These are phyloP conservation scores for Strobilomyces confusus DNA, from an alignment of 768 basidiomycete genomes.

Conservation along the genomic window DNA sequence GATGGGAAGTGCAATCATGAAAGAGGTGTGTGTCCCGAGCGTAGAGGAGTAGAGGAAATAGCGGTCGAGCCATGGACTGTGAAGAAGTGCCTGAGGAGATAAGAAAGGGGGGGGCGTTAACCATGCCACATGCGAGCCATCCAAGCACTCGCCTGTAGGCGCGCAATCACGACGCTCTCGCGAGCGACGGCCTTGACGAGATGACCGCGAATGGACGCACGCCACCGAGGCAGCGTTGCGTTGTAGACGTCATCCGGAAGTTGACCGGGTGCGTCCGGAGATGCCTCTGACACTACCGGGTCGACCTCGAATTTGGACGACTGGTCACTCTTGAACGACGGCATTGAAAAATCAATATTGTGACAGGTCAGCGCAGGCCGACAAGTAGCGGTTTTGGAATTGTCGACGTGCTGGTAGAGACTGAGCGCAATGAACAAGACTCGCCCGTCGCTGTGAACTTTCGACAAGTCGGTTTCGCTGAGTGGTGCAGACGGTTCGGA, in stretches of 20 bases:
- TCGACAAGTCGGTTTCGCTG: too few species aligned
- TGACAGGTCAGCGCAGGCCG: background rate
- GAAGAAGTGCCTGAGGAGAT: conserved; percentile 43
- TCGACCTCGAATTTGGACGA: background rate
- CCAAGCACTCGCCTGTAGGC: conserved; percentile 54
- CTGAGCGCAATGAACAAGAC: background rate
- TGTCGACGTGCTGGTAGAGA: background rate
- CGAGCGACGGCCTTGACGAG: conserved; percentile 50
- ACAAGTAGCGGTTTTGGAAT: background rate
- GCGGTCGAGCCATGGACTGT: conserved; percentile 64
- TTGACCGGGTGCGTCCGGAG: conserved; percentile 11
- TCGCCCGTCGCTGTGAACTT: background rate
- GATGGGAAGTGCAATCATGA: conserved; percentile 83
- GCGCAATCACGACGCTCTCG: conserved; percentile 61
- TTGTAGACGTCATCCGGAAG: conserved; percentile 56
- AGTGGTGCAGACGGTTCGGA: too few species aligned
- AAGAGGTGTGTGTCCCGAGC: conserved; percentile 86
- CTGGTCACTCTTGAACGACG: background rate
- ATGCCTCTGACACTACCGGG: background rate
- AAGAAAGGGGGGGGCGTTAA: conserved; percentile 6
- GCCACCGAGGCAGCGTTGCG: conserved; percentile 59
- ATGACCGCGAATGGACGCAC: conserved; percentile 51
- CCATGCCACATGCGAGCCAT: background rate
- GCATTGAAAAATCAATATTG: background rate
- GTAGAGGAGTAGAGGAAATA: conserved; percentile 84